Percentiles rank a stretch among this genome's conserved stretches.
These are phyloP conservation scores for Pezicula neosporulosa DNA, from an alignment of 2,329 filamentous ascomycete species.

Conservation along the genomic window DNA sequence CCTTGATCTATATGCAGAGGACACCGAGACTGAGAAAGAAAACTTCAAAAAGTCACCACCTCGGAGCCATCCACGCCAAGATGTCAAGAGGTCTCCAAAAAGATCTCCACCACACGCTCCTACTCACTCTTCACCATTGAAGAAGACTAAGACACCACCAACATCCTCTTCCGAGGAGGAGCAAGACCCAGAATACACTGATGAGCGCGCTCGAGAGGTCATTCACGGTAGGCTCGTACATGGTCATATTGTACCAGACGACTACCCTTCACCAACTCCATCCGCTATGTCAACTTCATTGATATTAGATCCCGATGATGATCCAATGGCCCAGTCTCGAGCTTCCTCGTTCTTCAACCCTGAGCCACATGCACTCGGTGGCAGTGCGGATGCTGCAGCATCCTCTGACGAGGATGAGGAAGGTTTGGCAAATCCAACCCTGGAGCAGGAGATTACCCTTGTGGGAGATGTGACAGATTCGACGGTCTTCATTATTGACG, in stretches of 20 bases:
- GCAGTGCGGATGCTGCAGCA: slow-evolving; percentile 77
- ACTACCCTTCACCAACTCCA: slow-evolving; percentile 75
- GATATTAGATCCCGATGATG: slow-evolving; percentile 58
- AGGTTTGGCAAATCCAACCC: slow-evolving; percentile 71
- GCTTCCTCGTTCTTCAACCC: slow-evolving; percentile 78
- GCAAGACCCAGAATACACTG: slow-evolving; percentile 36
- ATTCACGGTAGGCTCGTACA: slow-evolving; percentile 88
- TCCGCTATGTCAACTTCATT: slow-evolving; percentile 63
- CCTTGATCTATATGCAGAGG: slow-evolving; percentile 1
- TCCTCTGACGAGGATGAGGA: slow-evolving; percentile 93
- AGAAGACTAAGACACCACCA: slow-evolving; percentile 9
- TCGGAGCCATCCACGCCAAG: slow-evolving; percentile 17
- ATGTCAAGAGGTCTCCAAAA: slow-evolving; percentile 19
- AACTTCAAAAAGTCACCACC: slow-evolving; percentile 14
- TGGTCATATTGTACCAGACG: slow-evolving; percentile 92
- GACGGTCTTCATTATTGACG: slow-evolving; percentile 91
- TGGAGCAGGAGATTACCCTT: slow-evolving; percentile 96
- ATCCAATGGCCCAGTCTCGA: slow-evolving; percentile 76
- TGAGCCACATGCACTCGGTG: slow-evolving; percentile 67
- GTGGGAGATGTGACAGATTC: slow-evolving; percentile 89
- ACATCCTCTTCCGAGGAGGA: slow-evolving; percentile 18
- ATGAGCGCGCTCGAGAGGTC: slow-evolving; percentile 82
- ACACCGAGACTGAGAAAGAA: slow-evolving; percentile 7
- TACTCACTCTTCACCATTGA: slow-evolving; percentile 17
- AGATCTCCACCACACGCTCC: slow-evolving; percentile 19